phyloP scores from a whole-genome alignment of 352 stramenopile genomes.

The Phytophthora cajani region DNA sequence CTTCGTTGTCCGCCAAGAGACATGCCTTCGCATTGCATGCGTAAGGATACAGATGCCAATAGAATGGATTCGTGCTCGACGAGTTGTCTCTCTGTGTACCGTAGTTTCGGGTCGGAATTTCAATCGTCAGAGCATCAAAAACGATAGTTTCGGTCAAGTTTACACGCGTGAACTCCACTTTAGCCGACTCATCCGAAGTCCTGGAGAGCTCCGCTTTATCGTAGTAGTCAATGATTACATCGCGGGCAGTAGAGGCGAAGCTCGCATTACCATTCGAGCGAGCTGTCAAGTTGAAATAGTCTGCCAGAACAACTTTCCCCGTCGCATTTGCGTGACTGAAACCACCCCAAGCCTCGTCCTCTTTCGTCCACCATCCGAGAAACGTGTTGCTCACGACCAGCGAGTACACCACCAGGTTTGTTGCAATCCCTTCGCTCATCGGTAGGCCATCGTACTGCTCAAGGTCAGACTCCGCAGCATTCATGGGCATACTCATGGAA shows the following conservation, averaged over 20 bases:
- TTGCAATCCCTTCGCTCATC: constrained; percentile 9
- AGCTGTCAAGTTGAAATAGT: constrained; percentile 9
- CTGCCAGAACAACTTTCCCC: constrained; percentile 1
- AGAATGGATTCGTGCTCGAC: constrained; percentile 9
- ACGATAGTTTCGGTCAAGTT: neutral
- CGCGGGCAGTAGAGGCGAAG: neutral
- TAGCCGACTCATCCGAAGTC: constrained; percentile 8
- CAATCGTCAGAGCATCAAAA: constrained; percentile 17
- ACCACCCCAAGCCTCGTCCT: neutral
- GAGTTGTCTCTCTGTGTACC: constrained; percentile 9
- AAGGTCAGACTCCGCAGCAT: neutral
- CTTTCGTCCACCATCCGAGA: constrained; percentile 10
- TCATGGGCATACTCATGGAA: constrained; percentile 12
- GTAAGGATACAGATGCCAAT: neutral
- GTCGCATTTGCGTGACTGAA: neutral
- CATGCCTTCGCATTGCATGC: constrained; percentile 7
- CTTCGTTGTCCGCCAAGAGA: neutral
- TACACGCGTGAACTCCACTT: constrained; percentile 16
- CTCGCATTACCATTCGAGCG: neutral
- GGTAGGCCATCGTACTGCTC: constrained; percentile 1
- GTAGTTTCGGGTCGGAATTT: constrained; percentile 7
- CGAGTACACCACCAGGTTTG: constrained; percentile 15
- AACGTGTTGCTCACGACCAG: constrained; percentile 11
- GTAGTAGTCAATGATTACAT: constrained; percentile 11
- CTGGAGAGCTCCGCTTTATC: constrained; percentile 12